Evolutionary conservation across 1,139 yeast genomes (phyloP).

Genomic region (Wickerhamomyces sp.): DNA sequence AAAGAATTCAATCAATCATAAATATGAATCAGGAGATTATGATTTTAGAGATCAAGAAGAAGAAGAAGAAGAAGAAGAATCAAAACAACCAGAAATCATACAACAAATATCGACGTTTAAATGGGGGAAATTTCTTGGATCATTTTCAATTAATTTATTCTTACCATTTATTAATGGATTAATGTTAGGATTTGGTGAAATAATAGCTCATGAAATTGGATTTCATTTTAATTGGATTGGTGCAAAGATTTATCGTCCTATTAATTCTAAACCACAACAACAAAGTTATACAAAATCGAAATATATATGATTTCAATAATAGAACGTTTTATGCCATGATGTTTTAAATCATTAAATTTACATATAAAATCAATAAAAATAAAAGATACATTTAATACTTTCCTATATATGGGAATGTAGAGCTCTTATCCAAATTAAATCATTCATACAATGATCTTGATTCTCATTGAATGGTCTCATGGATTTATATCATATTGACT

Average conservation of each 20-base stretch:
- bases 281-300: slow-evolving; percentile 1
- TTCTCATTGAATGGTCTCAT: no score
- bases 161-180: slow-evolving; percentile 90
- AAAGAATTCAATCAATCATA: not conserved
- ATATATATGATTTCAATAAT: not conserved
- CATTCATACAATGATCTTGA: no score
- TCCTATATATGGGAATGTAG: no score
- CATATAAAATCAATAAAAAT: no score
- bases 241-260: slow-evolving; percentile 36
- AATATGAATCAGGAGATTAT: not conserved
- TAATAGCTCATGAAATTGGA: slow-evolving; percentile 89
- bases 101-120: not conserved
- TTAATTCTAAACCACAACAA: not conserved
- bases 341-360: no score
- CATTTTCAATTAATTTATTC: slow-evolving; percentile 65
- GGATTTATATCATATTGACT: no score
- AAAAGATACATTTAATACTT: no score
- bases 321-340: no score
- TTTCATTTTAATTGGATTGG: slow-evolving; percentile 76
- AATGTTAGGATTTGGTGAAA: slow-evolving; percentile 96
- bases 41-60: not conserved
- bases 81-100: no score
- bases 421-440: no score
- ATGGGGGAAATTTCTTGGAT: slow-evolving; percentile 9
- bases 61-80: not conserved